Percentiles rank a stretch among this genome's conserved stretches.
These are phyloP conservation scores for Ostreobium quekettii DNA, from an alignment of 139 green algal genomes.

Conservation along the genomic window DNA sequence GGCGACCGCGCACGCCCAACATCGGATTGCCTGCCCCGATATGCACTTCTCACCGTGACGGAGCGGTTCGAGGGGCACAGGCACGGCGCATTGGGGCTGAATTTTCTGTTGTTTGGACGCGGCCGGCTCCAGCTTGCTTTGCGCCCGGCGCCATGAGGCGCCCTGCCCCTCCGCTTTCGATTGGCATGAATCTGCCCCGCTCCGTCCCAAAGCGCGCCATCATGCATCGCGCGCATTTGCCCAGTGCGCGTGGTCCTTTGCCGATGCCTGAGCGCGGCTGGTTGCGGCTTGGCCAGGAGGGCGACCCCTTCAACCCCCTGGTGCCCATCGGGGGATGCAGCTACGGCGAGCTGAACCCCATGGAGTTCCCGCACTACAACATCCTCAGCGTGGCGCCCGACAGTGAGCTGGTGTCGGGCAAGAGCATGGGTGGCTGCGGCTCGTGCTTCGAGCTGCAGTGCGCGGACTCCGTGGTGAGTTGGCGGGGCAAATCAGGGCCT, in stretches of 20 bases:
- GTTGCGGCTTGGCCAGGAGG: neutral
- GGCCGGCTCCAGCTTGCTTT: neutral
- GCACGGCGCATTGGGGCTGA: neutral
- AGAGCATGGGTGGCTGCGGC: neutral
- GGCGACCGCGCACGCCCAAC: neutral
- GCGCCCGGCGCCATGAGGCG: no score
- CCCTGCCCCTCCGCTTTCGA: no score
- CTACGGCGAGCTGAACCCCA: conserved; percentile 16
- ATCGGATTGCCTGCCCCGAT: neutral
- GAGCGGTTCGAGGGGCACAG: neutral
- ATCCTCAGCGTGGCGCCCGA: neutral
- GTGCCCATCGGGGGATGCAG: conserved; percentile 11
- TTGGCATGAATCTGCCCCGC: no score
- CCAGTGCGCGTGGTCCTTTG: neutral
- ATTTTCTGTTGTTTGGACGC: neutral
- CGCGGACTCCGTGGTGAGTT: no score
- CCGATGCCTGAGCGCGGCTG: neutral
- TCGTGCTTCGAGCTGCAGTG: conserved; percentile 11
- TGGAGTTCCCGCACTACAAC: conserved; percentile 11
- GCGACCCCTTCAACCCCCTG: conserved; percentile 6
- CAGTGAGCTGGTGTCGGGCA: neutral
- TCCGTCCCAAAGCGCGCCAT: no score
- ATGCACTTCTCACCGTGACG: neutral
- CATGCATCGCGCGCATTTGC: neutral
- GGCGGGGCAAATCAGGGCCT: no score